Base-by-base conservation (phyloP, 331 rosid species). In the Malus hybrid region DNA sequence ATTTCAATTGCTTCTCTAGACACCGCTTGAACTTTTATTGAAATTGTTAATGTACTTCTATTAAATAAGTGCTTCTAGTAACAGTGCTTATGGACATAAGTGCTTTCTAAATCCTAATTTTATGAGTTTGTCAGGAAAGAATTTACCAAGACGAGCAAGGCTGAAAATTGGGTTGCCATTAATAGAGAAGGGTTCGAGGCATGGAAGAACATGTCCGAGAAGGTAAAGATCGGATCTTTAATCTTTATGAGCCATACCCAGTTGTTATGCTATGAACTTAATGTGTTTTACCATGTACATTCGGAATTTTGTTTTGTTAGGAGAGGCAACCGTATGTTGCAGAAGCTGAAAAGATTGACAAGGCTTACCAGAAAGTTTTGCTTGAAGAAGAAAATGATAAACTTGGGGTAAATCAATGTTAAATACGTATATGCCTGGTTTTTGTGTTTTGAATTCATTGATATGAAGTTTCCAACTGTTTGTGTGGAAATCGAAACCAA, bases 181-280 rank as follows among this genome's bases (percentile, higher is more conserved):
- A 89, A 87, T 69, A 79, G 79, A 69, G 69, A 64, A 18, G 91
- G 91, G 71, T 81, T 79, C 71, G 85, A 80, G 67, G 65, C 36
- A 29, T 90, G 96, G 96, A 64, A 82, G 70, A 80, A 73, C 56
- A 85, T 90, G 93, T 65, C 86, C n/a, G 18, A 78, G 16, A 71
- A 78, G 90, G 93, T 90, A 78, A 73, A 10, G 8, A 33, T 27
- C 27, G 24, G 22, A 20, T 34, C 31, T 28, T 5, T 22, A 24
- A 33, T 14, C 27, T 48, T 33, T 15, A 19, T 12, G 27, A 12
- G 12, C 20, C 22, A 24, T 52, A 10, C 56, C 15, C 73, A 13
- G 60, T 61, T 77, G 22, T 73, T 27, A n/a, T 76, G 22, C 34
- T 65, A 36, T 73, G 9, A 67, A 33, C n/a, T 13, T 6, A 22